A percentile compares a stretch with the other conserved stretches of the same genome.
Evolutionary conservation across 2,329 filamentous ascomycete genomes (phyloP).

Genomic region (Pyrenochaeta sp.): DNA sequence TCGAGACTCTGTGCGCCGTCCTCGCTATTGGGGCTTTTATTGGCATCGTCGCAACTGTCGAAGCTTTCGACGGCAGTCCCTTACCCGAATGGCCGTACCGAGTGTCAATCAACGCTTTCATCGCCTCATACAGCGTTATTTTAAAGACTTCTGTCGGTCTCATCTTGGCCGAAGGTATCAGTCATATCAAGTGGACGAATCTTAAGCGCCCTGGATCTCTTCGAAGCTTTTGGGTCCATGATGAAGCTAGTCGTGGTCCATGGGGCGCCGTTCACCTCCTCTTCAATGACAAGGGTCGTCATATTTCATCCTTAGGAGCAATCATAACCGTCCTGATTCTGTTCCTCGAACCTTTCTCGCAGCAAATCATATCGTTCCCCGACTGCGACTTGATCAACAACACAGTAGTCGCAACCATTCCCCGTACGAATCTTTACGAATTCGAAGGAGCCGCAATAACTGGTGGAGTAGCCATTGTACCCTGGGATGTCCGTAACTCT

Average conservation of each 20-base stretch:
- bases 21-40: slow-evolving; percentile 10
- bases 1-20: slow-evolving; percentile 10
- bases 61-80: slow-evolving; percentile 9
- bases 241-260: slow-evolving; percentile 12
- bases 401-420: not conserved
- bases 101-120: slow-evolving; percentile 34
- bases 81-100: slow-evolving; percentile 26
- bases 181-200: slow-evolving; percentile 20
- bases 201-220: slow-evolving; percentile 5
- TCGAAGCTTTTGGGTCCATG: slow-evolving; percentile 5
- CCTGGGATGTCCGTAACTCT: slow-evolving; percentile 4
- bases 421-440: slow-evolving; percentile 6
- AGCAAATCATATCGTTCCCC: slow-evolving; percentile 8
- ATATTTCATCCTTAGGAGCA: slow-evolving; percentile 6
- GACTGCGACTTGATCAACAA: slow-evolving; percentile 4
- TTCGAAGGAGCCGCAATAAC: not conserved
- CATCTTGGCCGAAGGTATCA: slow-evolving; percentile 17
- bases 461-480: not conserved
- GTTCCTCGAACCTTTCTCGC: slow-evolving; percentile 11
- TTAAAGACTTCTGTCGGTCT: slow-evolving; percentile 14
- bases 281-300: slow-evolving; percentile 1
- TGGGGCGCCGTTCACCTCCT: slow-evolving; percentile 8
- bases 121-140: slow-evolving; percentile 20
- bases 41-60: slow-evolving; percentile 13
- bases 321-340: slow-evolving; percentile 4